A percentile compares a stretch with the other conserved stretches of the same genome.
Conservation (phyloP, 116 monocot species). For the Thalassia testudinum region DNA sequence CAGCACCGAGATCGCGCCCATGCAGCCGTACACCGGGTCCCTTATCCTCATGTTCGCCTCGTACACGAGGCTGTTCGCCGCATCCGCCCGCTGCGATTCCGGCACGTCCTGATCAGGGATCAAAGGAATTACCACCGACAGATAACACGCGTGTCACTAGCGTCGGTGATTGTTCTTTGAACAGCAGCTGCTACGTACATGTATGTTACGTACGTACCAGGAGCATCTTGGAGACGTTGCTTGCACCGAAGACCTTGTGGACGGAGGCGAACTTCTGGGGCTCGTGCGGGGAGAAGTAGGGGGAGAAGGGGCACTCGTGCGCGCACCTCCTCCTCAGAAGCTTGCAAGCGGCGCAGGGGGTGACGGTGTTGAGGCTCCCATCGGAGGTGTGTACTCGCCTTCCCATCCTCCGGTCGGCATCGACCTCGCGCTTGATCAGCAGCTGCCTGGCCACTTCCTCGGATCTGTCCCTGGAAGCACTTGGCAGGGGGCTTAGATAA, state of each 20-base stretch:
- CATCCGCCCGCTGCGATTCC: conserved; percentile 67
- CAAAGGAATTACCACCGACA: background rate
- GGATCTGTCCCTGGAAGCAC: no score
- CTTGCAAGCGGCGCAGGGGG: conserved; percentile 98
- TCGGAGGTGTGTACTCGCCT: conserved; percentile 10
- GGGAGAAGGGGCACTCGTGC: conserved; percentile 97
- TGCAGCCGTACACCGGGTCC: conserved; percentile 91
- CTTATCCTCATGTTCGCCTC: conserved; percentile 78
- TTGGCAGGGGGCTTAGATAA: no score
- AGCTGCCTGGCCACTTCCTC: no score
- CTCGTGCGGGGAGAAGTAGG: conserved; percentile 94
- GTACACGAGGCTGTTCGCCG: conserved; percentile 81
- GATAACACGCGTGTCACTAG: background rate
- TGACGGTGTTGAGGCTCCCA: conserved; percentile 48
- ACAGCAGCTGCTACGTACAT: background rate
- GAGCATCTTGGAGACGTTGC: conserved; percentile 94
- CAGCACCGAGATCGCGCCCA: conserved; percentile 70
- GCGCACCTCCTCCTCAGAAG: conserved; percentile 76
- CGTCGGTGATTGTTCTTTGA: background rate
- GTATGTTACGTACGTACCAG: conserved; percentile 36
- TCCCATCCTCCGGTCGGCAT: background rate
- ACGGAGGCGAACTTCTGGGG: conserved; percentile 87
- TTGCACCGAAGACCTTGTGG: conserved; percentile 97
- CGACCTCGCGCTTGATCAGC: no score
- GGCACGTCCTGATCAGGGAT: conserved; percentile 51